phyloP scores from a whole-genome alignment of 1,284 basidiomycete species.

The Fistulinella staudtii region DNA sequence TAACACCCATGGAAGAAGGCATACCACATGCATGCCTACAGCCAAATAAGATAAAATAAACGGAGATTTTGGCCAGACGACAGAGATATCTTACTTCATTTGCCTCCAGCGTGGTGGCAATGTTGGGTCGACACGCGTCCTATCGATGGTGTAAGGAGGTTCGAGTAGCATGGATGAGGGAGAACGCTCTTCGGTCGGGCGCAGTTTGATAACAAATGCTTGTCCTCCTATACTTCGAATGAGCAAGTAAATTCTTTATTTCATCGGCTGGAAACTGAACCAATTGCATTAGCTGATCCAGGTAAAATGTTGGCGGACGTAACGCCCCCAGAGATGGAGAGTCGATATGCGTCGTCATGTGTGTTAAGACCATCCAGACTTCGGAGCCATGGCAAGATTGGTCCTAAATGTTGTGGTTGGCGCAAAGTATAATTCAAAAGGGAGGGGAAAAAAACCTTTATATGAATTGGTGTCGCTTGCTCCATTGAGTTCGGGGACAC shows the following conservation, averaged over 20 bases:
- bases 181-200: slow-evolving; percentile 42
- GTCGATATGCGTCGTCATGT: slow-evolving; percentile 32
- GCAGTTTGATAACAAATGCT: slow-evolving; percentile 53
- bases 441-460: slow-evolving; percentile 29
- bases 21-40: slow-evolving; percentile 45
- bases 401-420: slow-evolving; percentile 29
- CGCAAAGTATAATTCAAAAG: not conserved
- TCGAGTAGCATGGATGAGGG: slow-evolving; percentile 49
- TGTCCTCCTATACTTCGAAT: slow-evolving; percentile 40
- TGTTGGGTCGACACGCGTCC: slow-evolving; percentile 28
- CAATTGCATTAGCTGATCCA: slow-evolving; percentile 59
- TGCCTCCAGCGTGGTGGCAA: slow-evolving; percentile 46
- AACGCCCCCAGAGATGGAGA: slow-evolving; percentile 44
- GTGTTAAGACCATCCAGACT: slow-evolving; percentile 33
- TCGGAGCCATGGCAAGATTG: slow-evolving; percentile 40
- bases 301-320: slow-evolving; percentile 68
- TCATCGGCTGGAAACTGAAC: slow-evolving; percentile 24
- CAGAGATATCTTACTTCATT: slow-evolving; percentile 38
- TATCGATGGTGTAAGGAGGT: slow-evolving; percentile 41
- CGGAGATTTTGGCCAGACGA: not conserved
- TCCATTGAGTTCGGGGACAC: slow-evolving; percentile 45
- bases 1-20: slow-evolving; percentile 4
- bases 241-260: slow-evolving; percentile 3
- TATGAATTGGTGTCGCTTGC: slow-evolving; percentile 42
- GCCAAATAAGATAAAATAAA: slow-evolving; percentile 10